Evolutionary conservation across 2,329 filamentous ascomycete genomes (phyloP).

Genomic region (Fonsecaea nubica): DNA sequence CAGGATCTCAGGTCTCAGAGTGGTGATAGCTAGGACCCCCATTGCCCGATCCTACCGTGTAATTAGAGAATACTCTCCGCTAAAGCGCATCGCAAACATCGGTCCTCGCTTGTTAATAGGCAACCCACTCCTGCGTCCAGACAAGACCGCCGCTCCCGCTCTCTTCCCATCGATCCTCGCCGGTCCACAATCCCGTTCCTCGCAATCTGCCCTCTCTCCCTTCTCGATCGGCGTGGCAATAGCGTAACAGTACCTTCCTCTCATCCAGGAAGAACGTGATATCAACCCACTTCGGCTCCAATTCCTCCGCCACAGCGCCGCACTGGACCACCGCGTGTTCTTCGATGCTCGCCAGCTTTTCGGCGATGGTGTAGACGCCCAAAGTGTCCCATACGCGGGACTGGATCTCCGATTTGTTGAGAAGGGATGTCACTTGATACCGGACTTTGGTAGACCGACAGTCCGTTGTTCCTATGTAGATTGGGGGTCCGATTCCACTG

Average conservation of each 20-base stretch:
- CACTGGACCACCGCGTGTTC: slow-evolving; percentile 38
- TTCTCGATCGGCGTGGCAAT: slow-evolving; percentile 36
- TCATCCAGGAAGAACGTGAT: slow-evolving; percentile 39
- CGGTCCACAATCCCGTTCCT: slow-evolving; percentile 28
- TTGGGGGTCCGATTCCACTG: slow-evolving; percentile 37
- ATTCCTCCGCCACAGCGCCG: slow-evolving; percentile 22
- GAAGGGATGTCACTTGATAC: slow-evolving; percentile 36
- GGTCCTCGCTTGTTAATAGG: slow-evolving; percentile 18
- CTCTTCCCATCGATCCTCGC: slow-evolving; percentile 18
- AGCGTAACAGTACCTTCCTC: slow-evolving; percentile 34
- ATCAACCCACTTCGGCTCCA: slow-evolving; percentile 40
- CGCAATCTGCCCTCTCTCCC: slow-evolving; percentile 25
- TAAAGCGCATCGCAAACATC: not conserved
- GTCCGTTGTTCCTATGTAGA: slow-evolving; percentile 25
- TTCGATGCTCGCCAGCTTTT: slow-evolving; percentile 37
- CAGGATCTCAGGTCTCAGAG: not conserved
- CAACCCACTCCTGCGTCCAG: slow-evolving; percentile 40
- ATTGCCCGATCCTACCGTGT: no score
- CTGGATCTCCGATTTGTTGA: slow-evolving; percentile 30
- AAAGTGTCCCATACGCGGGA: slow-evolving; percentile 31
- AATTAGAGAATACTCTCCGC: not conserved
- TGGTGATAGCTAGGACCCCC: no score
- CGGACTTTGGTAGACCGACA: slow-evolving; percentile 37
- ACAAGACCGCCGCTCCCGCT: slow-evolving; percentile 36
- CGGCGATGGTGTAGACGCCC: slow-evolving; percentile 38